Evolutionary conservation across 352 stramenopile genomes (phyloP).

Genomic region (Globisporangium orthogonon): DNA sequence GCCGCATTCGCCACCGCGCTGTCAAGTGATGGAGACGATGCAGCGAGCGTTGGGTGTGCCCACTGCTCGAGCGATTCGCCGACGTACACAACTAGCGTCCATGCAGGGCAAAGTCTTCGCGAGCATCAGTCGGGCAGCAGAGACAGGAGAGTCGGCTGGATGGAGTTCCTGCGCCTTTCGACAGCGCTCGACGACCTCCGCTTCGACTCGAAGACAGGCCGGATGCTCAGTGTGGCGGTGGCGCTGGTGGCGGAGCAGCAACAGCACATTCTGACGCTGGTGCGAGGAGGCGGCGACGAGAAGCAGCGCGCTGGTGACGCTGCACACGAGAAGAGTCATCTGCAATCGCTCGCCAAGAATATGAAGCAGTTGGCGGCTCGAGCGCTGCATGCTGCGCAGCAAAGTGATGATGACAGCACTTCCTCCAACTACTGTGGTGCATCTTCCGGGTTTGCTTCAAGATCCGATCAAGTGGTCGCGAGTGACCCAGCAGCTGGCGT

Average conservation of each 20-base stretch:
- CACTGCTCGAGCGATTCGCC: not conserved
- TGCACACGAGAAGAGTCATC: not conserved
- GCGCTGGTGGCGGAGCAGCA: constrained; percentile 4
- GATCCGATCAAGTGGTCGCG: too few species aligned
- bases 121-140: not conserved
- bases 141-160: not conserved
- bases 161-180: constrained; percentile 1
- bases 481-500: not conserved
- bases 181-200: not conserved
- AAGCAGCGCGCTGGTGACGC: not conserved
- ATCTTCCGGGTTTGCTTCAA: not conserved
- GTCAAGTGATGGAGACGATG: not conserved
- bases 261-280: not conserved
- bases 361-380: not conserved
- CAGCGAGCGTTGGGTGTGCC: not conserved
- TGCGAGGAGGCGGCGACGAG: not conserved
- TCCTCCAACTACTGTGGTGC: not conserved
- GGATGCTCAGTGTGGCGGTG: not conserved
- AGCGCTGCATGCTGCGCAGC: not conserved
- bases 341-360: not conserved
- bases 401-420: not conserved
- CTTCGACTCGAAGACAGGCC: constrained; percentile 7
- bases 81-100: too few species aligned
- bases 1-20: constrained; percentile 1
- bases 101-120: too few species aligned